A percentile compares a stretch with the other conserved stretches of the same genome.
Evolutionary conservation across 495 filamentous ascomycete species (phyloP).

Genomic region (Penicillium alfredii): DNA sequence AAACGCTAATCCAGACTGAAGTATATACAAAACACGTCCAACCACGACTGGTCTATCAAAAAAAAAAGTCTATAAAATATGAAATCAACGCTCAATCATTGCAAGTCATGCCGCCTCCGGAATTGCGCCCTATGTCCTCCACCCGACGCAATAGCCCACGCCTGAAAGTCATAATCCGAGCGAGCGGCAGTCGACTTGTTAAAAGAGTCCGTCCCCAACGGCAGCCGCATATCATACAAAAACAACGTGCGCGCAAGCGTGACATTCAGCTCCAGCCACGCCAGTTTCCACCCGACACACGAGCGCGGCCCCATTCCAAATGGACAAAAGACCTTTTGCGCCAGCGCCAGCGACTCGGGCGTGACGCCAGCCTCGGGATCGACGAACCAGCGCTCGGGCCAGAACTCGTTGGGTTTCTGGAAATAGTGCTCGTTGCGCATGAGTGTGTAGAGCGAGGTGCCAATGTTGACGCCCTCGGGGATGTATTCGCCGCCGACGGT

Average conservation of each 20-base stretch:
- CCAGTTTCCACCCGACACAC: slow-evolving; percentile 54
- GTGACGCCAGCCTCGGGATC: slow-evolving; percentile 12
- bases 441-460: slow-evolving; percentile 50
- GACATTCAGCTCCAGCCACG: slow-evolving; percentile 44
- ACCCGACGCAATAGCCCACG: no score
- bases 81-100: no score
- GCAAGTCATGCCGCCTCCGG: no score
- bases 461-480: slow-evolving; percentile 38
- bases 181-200: no score
- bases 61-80: no score
- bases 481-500: slow-evolving; percentile 51
- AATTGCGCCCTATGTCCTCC: no score
- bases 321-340: slow-evolving; percentile 45
- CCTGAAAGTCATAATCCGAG: no score
- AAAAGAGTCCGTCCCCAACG: no score
- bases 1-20: no score
- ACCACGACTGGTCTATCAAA: no score
- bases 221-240: slow-evolving; percentile 19
- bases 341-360: slow-evolving; percentile 5
- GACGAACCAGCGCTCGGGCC: slow-evolving; percentile 53
- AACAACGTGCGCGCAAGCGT: slow-evolving; percentile 12
- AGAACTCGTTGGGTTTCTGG: slow-evolving; percentile 44
- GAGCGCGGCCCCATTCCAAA: slow-evolving; percentile 52
- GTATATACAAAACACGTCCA: no score
- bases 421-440: slow-evolving; percentile 53